Base-by-base conservation (phyloP, 345 rosid genomes). In the Arabidopsis arenosa region DNA sequence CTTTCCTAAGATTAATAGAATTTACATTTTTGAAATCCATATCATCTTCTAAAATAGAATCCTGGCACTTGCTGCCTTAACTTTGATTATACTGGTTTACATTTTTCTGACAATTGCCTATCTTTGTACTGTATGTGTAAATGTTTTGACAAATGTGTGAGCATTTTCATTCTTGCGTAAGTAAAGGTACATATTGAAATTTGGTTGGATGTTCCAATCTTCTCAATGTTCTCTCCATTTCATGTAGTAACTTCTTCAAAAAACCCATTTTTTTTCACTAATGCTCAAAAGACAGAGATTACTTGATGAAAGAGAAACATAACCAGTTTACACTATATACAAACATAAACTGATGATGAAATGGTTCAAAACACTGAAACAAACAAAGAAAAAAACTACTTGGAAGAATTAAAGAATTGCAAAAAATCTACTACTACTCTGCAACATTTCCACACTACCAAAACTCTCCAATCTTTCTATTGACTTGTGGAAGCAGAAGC, bases 361-460 rank as follows among this genome's bases (percentile, higher is more conserved):
- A 14, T 63, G 37, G 18, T n/a, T 62, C 2, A 3, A 63, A 59
- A 18, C 41, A 40, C 54, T 32, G 33, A 28, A 15, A 57, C 9
- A 33, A 54, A 9, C 30, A 63, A 58, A 26, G 37, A 51, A 44
- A 63, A 65, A 57, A 52, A 64, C 61, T 47, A 77, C 60, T 30
- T 30, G 59, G 66, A 84, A 73, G 80, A 85, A 85, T 81, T 13
- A 85, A 88, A 86, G 84, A 86, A 88, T 88, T 69, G 18, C 75
- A 72, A 18, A 60, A 49, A 37, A 13, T 9, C 64, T 64, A 44
- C 56, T 12, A 55, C 63, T 73, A 45, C 62, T 21, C 57, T 26
- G 69, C 63, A 33, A 58, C 57, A 45, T 14, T 21, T 15, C n/a
- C 18, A 14, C 39, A 11, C 67, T 58, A 40, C 48, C 74, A 75